Evolutionary conservation across 139 green algal species (phyloP).

Genomic region (Gonium pectorale): DNA sequence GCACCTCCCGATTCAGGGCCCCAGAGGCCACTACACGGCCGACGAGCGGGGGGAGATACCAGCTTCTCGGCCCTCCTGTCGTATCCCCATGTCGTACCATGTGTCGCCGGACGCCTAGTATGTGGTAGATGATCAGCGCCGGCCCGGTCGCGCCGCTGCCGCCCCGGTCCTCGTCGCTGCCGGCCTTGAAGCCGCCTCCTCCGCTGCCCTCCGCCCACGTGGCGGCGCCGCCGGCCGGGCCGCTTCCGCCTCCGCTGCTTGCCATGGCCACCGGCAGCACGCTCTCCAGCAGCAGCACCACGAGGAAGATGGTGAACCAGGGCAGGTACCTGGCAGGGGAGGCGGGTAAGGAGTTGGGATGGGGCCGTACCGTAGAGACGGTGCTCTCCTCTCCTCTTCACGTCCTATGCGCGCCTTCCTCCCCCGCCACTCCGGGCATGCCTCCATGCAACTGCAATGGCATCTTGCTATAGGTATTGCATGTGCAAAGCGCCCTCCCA

Average conservation of each 20-base stretch:
- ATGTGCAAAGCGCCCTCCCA: no score
- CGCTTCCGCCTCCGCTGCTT: neutral
- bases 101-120: conserved; percentile 27
- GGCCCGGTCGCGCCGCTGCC: neutral
- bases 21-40: no score
- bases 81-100: neutral
- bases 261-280: neutral
- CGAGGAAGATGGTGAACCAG: conserved; percentile 31
- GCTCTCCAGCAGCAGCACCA: conserved; percentile 40
- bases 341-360: neutral
- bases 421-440: no score
- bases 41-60: no score
- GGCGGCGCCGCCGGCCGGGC: neutral
- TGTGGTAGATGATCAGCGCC: conserved; percentile 37
- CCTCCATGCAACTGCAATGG: no score
- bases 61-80: neutral
- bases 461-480: no score
- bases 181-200: neutral
- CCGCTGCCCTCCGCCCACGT: neutral
- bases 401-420: no score
- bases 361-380: no score
- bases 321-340: conserved; percentile 19
- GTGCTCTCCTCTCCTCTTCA: no score
- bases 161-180: neutral
- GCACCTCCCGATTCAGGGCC: no score